Evolutionary conservation across 768 basidiomycete species (phyloP), one percentile per base, ranked within the genome.

Genomic region (Mycena belliarum): DNA sequence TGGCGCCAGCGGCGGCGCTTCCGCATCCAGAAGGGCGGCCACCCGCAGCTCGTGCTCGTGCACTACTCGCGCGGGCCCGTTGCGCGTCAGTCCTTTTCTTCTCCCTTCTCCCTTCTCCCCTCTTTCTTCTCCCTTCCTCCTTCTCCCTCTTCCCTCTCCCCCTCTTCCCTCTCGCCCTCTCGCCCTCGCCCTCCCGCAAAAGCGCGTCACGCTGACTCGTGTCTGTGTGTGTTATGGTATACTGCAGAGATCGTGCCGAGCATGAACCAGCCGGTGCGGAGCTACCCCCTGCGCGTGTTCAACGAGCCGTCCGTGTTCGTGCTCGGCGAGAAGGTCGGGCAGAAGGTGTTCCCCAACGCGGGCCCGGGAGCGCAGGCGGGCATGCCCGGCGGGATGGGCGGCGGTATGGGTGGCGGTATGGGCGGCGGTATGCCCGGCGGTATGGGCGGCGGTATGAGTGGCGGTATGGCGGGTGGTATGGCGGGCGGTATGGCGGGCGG

Each of bases 291-390:
- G 16, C 83, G 86, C 26, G 74, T 75, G 12, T 72, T 87, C 40
- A 85, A 80, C 59, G 89, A 92, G 59, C 86, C 88, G 1, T 63
- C 82, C 3, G 76, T 91, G 16, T 93, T 77, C 67, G 86, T 93
- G 43, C 66, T 83, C 45, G 91, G 91, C 21, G 89, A 89, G 16
- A 88, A 86, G 61, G 74, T 75, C 29, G 91, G 91, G 0, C 86
- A 89, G 69, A 90, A 90, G 65, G 83, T 81, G 1, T 82, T 69
- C 59, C 72, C 69, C 11, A 76, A 75, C 7, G 52, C 63, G 6
- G 65, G 61, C 4, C 52, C 48, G 18, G 48, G 32, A n/a, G n/a
- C n/a, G n/a, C n/a, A n/a, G n/a, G n/a, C n/a, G n/a, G n/a, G n/a
- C n/a, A n/a, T n/a, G n/a, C n/a, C n/a, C n/a, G n/a, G n/a, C n/a